Conservation (phyloP, 2,329 filamentous ascomycete species). For the Lachnellula subtilissima region DNA sequence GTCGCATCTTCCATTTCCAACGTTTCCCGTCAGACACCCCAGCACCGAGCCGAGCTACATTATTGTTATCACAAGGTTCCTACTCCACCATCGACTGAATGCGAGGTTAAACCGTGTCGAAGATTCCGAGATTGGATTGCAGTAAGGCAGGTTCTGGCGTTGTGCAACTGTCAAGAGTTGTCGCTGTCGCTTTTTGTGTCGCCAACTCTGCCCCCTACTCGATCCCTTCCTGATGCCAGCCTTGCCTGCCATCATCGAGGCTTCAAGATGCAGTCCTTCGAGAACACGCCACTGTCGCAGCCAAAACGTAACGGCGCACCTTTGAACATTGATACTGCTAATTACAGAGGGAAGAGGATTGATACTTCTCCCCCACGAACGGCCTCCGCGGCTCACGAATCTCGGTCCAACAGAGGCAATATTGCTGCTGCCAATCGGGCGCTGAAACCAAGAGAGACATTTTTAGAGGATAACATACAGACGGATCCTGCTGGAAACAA, state of each 20-base stretch:
- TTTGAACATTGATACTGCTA: conserved; percentile 27
- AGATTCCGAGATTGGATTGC: not conserved
- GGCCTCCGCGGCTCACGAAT: conserved; percentile 18
- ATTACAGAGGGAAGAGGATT: conserved; percentile 24
- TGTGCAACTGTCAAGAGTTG: conserved; percentile 9
- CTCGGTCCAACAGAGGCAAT: conserved; percentile 20
- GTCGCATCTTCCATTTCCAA: conserved; percentile 8
- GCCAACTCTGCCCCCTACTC: conserved; percentile 4
- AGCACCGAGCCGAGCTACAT: not conserved
- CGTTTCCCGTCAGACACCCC: conserved; percentile 16
- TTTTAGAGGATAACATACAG: conserved; percentile 34
- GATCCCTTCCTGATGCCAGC: conserved; percentile 13
- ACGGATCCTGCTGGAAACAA: conserved; percentile 24
- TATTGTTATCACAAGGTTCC: conserved; percentile 6
- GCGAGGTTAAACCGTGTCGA: not conserved
- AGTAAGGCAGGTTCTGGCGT: conserved; percentile 2
- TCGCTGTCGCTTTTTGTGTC: not conserved
- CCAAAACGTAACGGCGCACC: conserved; percentile 27
- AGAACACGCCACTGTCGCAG: conserved; percentile 21
- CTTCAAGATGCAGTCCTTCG: conserved; percentile 27
- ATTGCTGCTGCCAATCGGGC: conserved; percentile 23
- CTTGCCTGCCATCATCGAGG: conserved; percentile 10
- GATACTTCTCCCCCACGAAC: conserved; percentile 26
- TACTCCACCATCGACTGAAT: conserved; percentile 10
- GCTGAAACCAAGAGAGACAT: conserved; percentile 30